Evolutionary conservation across 2,329 filamentous ascomycete species (phyloP).

Genomic region (Fusarium sp.): DNA sequence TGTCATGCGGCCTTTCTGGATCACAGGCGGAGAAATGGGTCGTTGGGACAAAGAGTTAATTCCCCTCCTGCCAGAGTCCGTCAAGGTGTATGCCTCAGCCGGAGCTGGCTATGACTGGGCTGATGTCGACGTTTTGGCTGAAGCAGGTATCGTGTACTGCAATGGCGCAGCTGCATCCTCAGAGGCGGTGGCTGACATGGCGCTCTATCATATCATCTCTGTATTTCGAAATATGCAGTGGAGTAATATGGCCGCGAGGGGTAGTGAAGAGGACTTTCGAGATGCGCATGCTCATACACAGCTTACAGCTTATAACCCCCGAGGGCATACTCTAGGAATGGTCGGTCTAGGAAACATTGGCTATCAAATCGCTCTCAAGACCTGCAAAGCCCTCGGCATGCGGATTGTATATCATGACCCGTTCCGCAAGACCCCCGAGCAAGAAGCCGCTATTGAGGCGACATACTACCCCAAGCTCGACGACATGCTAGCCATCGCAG

Average conservation of each 20-base stretch:
- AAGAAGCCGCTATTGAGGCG: constrained; percentile 61
- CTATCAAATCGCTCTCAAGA: constrained; percentile 67
- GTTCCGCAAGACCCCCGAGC: constrained; percentile 53
- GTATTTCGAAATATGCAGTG: constrained; percentile 70
- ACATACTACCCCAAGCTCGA: constrained; percentile 46
- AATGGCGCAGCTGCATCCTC: constrained; percentile 72
- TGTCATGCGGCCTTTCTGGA: constrained; percentile 72
- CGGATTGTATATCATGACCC: constrained; percentile 67
- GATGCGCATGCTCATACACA: constrained; percentile 68
- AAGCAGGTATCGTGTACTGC: constrained; percentile 68
- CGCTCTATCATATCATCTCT: constrained; percentile 70
- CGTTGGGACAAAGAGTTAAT: constrained; percentile 72
- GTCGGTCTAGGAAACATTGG: constrained; percentile 72
- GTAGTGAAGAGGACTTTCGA: constrained; percentile 58
- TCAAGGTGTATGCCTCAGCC: constrained; percentile 70
- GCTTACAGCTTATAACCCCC: constrained; percentile 68
- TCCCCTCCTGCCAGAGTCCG: constrained; percentile 63
- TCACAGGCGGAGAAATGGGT: constrained; percentile 75
- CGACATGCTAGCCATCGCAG: constrained; percentile 20
- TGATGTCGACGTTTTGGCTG: constrained; percentile 59
- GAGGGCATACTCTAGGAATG: constrained; percentile 66
- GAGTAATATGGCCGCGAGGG: constrained; percentile 65
- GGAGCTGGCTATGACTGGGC: constrained; percentile 75
- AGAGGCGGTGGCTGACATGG: constrained; percentile 72
- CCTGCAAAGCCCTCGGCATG: constrained; percentile 67